Base-by-base conservation (phyloP, 2,329 filamentous ascomycete species). In the Diaporthe sp. region DNA sequence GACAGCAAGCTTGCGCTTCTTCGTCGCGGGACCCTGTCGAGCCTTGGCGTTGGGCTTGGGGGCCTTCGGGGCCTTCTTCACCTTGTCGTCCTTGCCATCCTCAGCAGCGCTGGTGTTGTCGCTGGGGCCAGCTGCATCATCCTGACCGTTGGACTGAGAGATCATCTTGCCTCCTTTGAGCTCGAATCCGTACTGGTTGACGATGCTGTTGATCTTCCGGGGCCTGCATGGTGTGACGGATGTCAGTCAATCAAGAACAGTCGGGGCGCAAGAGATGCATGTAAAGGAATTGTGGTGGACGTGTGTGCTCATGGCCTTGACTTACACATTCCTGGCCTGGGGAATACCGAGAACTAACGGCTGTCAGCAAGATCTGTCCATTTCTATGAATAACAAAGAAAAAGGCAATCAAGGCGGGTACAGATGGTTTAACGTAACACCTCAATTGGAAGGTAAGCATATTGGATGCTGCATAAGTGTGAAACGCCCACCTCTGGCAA, bases 1-100 rank as follows among this genome's bases (percentile, higher is more conserved):
- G 46, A 4, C 51, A n/a, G 51, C 68, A 37, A 71, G 51, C 57
- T 72, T 72, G 10, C 70, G 70, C 70, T 72, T 72, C 57, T 72
- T 72, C 22, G 70, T 72, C 22, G 70, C 5, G 8, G 42, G 42
- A 39, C 42, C 13, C n/a, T 22, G 31, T 22, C 19, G 55, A 37
- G 42, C 70, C 42, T 37, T 60, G 53, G 3, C 8, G n/a, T 55
- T 42, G 53, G 37, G 15, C 53, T 60, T 71, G 51, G 39, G 9
- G 9, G n/a, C 13, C 13, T 19, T 62, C 10, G 39, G 3, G n/a
- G 37, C 17, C 28, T 60, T 60, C 57, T 51, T 51, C 6, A 15
- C 15, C 31, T 58, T 46, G 17, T n/a, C 25, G 8, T 22, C 28
- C 6, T 71, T 51, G 39, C 3, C 44, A 8, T 61, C 34, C 31